Evolutionary conservation across 208 protist genomes (phyloP).

Genomic region (Crithidia mellificae): DNA sequence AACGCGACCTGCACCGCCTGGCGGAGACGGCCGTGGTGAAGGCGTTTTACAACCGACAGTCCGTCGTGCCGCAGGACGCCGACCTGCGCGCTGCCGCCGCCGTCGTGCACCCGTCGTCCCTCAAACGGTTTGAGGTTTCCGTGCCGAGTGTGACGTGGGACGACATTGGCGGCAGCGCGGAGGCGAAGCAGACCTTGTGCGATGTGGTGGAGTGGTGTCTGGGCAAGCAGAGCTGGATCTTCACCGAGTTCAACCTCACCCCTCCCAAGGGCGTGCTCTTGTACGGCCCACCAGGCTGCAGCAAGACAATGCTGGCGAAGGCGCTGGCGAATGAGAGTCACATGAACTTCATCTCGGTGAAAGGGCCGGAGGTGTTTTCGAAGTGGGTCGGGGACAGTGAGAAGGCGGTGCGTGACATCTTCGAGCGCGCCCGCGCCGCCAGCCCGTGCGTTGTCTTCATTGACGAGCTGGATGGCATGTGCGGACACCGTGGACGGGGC

Average conservation of each 20-base stretch:
- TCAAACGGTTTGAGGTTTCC: conserved; percentile 72
- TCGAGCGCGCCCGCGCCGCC: conserved; percentile 60
- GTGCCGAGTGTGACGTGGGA: conserved; percentile 90
- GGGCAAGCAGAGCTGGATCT: conserved; percentile 86
- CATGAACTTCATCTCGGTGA: conserved; percentile 90
- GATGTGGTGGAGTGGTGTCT: conserved; percentile 93
- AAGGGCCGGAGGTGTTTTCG: conserved; percentile 97
- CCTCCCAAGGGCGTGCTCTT: conserved; percentile 96
- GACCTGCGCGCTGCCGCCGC: conserved; percentile 36
- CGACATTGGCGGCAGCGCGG: conserved; percentile 95
- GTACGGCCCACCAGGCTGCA: conserved; percentile 98
- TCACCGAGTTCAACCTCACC: conserved; percentile 90
- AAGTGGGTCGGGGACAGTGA: conserved; percentile 99
- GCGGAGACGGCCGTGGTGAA: conserved; percentile 40
- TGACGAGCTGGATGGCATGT: conserved; percentile 99
- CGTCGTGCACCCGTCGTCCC: conserved; percentile 54
- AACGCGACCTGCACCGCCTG: conserved; percentile 56
- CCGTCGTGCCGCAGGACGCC: conserved; percentile 15
- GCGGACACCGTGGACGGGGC: conserved; percentile 87
- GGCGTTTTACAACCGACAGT: conserved; percentile 35
- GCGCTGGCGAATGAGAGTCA: conserved; percentile 96
- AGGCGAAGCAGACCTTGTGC: conserved; percentile 87
- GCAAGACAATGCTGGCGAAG: conserved; percentile 99
- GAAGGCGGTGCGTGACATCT: conserved; percentile 98
- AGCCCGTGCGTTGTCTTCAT: conserved; percentile 97